phyloP scores from a whole-genome alignment of 495 filamentous ascomycete species.

The Lasiosphaeria ovina region DNA sequence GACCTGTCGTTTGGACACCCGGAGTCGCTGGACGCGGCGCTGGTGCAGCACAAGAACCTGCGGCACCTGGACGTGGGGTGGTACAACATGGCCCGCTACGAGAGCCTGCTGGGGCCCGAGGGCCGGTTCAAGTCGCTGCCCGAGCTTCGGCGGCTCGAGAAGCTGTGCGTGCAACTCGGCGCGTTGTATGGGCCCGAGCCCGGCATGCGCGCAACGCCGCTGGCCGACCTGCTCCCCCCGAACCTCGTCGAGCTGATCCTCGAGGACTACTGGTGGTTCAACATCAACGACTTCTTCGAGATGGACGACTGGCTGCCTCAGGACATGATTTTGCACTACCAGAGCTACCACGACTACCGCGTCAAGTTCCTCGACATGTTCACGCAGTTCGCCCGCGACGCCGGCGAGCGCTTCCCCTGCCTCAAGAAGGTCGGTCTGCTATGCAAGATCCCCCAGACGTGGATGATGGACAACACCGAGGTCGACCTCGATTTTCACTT shows the following conservation, averaged over 20 bases:
- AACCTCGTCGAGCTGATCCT: conserved; percentile 32
- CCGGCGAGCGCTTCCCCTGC: conserved; percentile 8
- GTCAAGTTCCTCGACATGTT: conserved; percentile 24
- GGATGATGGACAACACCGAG: conserved; percentile 21
- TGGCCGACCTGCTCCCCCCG: conserved; percentile 29
- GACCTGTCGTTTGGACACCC: conserved; percentile 14
- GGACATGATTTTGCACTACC: conserved; percentile 26
- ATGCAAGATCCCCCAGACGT: conserved; percentile 30
- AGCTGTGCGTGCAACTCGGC: conserved; percentile 29
- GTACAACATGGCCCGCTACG: conserved; percentile 21
- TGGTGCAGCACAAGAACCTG: conserved; percentile 23
- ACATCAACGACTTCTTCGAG: conserved; percentile 11
- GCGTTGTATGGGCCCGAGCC: conserved; percentile 23
- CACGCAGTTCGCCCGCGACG: conserved; percentile 19
- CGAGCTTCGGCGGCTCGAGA: conserved; percentile 16
- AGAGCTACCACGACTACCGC: conserved; percentile 20
- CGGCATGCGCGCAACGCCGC: conserved; percentile 12
- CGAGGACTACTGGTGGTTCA: conserved; percentile 37
- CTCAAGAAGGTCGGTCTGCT: conserved; percentile 27
- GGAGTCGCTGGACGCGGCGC: conserved; percentile 26
- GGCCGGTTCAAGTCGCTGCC: conserved; percentile 30
- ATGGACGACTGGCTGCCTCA: conserved; percentile 20
- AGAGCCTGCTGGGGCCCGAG: conserved; percentile 23
- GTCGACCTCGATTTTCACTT: conserved; percentile 27
- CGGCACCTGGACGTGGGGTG: conserved; percentile 32